Evolutionary conservation across 139 green algal species (phyloP).

Genomic region (Tetratostichococcus sp.): DNA sequence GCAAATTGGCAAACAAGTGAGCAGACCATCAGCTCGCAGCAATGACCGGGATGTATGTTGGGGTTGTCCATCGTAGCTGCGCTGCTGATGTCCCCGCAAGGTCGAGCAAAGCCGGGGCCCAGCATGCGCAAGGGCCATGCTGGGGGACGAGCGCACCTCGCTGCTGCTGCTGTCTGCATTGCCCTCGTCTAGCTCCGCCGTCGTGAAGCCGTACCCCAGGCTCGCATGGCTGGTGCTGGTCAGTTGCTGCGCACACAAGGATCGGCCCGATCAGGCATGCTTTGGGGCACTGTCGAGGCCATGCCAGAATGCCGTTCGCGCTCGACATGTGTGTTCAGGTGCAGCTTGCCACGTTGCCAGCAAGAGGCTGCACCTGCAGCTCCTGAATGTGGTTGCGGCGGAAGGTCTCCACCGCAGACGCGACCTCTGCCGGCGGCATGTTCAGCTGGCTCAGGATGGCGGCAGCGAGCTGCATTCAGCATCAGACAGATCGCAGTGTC

Average conservation of each 20-base stretch:
- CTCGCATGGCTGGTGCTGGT: slow-evolving; percentile 27
- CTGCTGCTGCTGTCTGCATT: slow-evolving; percentile 3
- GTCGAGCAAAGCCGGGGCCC: too few species aligned
- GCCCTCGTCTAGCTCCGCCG: slow-evolving; percentile 3
- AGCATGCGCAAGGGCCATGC: too few species aligned
- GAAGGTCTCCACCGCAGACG: slow-evolving; percentile 64
- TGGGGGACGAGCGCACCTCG: not conserved
- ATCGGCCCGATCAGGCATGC: not conserved
- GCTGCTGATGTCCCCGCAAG: too few species aligned
- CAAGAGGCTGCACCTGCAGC: slow-evolving; percentile 35
- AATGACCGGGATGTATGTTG: too few species aligned
- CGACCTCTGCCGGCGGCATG: slow-evolving; percentile 75
- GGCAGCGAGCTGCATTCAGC: slow-evolving; percentile 75
- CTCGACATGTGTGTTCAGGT: too few species aligned
- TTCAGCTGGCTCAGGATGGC: slow-evolving; percentile 83
- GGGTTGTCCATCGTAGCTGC: too few species aligned
- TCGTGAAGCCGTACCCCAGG: slow-evolving; percentile 50
- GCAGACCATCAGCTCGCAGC: too few species aligned
- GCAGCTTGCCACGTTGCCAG: too few species aligned
- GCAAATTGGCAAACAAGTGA: too few species aligned
- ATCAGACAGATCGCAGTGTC: too few species aligned
- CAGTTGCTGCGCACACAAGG: not conserved
- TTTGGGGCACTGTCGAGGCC: too few species aligned
- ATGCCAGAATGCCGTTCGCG: too few species aligned
- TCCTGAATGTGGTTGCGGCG: slow-evolving; percentile 49